Evolutionary conservation across 805 yeast genomes (phyloP).

Genomic region (Wickerhamiella spandovensis): DNA sequence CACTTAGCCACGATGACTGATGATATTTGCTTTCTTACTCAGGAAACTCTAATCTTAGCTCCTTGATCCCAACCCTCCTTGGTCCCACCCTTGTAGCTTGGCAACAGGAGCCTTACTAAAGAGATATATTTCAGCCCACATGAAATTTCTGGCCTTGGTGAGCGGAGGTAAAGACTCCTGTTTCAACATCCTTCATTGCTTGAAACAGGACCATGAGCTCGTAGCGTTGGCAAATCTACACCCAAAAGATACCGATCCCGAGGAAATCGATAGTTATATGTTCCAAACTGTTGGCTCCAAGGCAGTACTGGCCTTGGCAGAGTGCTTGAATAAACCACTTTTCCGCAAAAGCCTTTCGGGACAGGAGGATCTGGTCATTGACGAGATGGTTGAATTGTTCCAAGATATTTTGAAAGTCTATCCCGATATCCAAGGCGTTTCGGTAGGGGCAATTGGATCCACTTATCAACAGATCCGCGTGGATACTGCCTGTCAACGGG

Average conservation of each 20-base stretch:
- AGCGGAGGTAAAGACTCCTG: slow-evolving; percentile 97
- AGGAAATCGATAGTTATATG: slow-evolving; percentile 90
- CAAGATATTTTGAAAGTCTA: slow-evolving; percentile 34
- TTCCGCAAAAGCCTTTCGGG: slow-evolving; percentile 57
- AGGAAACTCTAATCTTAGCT: too few relatives aligned
- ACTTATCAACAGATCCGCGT: slow-evolving; percentile 93
- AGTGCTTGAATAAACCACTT: slow-evolving; percentile 69
- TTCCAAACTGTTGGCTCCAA: slow-evolving; percentile 95
- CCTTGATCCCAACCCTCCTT: too few relatives aligned
- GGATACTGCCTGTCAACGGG: slow-evolving; percentile 71
- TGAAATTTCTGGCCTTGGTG: slow-evolving; percentile 86
- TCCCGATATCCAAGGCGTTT: slow-evolving; percentile 72
- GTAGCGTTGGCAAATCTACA: slow-evolving; percentile 74
- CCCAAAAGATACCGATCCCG: slow-evolving; percentile 34
- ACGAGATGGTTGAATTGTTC: slow-evolving; percentile 54
- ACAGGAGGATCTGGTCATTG: slow-evolving; percentile 73
- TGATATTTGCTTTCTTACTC: not conserved
- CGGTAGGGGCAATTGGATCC: slow-evolving; percentile 91
- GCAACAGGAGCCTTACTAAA: not conserved
- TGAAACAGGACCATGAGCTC: slow-evolving; percentile 73
- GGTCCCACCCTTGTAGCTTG: too few relatives aligned
- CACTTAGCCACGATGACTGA: not conserved
- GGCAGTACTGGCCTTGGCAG: slow-evolving; percentile 46
- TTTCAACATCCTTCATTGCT: slow-evolving; percentile 74
- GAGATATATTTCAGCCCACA: slow-evolving; percentile 26